Evolutionary conservation across 2,329 filamentous ascomycete species (phyloP), one percentile per base, ranked within the genome.

Genomic region (Colletotrichum noveboracense): DNA sequence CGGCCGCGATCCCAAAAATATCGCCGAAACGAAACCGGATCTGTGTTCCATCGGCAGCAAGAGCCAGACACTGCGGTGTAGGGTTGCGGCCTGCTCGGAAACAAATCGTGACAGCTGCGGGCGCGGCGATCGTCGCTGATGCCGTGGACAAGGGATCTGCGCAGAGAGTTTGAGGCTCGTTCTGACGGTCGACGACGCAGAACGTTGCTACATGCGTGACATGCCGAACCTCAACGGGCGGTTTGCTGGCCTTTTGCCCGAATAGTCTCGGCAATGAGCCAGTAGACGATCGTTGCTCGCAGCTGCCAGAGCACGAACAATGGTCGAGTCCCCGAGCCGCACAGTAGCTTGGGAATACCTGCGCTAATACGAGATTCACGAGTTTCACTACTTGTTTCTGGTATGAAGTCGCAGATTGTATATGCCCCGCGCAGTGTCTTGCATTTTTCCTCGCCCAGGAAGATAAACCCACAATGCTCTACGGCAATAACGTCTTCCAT

Each of bases 401-500:
- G 43, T 52, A 21, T 52, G 43, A 52, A 52, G n/a, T 52, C 10
- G n/a, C n/a, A 52, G 43, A 13, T 52, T 21, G 43, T 12, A 52
- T 52, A 4, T 52, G n/a, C 6, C 43, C 10, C 10, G 18, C n/a
- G 43, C 10, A 21, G 0, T 52, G 43, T 13, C 0, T 3, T 13
- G 10, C 9, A 6, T 48, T n/a, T n/a, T 7, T 10, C 3, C 18
- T 48, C 38, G n/a, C 10, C 0, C n/a, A 13, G n/a, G 0, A 21
- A 52, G 6, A 1, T 52, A 0, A n/a, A 10, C 18, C 38, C 43
- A 21, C 18, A 21, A 21, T 52, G 10, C 0, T 52, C 43, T 52
- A 7, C 0, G 10, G 43, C n/a, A 21, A 1, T 1, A 10, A 48
- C 0, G 38, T 10, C 38, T 48, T 4, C n/a, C 18, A 7, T 12